These are phyloP conservation scores for Aureobasidium sp. DNA, from an alignment of 2,329 filamentous ascomycete genomes.

Conservation along the genomic window DNA sequence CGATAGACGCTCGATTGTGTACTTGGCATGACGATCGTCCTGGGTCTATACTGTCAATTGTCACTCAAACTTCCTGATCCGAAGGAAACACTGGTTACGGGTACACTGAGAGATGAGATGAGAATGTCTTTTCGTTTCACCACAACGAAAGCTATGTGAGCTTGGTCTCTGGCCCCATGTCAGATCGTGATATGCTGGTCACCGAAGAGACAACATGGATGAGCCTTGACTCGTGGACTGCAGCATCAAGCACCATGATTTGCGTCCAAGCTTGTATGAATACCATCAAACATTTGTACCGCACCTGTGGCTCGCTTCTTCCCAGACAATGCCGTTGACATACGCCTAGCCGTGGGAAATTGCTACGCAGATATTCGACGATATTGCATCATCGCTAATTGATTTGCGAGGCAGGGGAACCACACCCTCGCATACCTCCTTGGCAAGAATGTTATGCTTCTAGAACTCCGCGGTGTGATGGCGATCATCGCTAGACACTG, in stretches of 20 bases:
- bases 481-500: background rate
- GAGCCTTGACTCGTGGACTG: background rate
- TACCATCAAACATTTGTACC: background rate
- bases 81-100: background rate
- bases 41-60: background rate
- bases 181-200: background rate
- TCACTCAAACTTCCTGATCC: too few species aligned
- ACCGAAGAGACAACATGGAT: background rate
- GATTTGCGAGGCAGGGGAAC: background rate
- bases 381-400: background rate
- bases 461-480: constrained; percentile 2
- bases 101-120: background rate
- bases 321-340: background rate
- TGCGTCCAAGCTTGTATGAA: background rate
- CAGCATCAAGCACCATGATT: background rate
- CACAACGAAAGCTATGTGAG: background rate
- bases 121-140: background rate
- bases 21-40: background rate
- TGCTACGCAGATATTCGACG: background rate
- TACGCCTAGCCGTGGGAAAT: background rate
- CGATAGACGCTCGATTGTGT: background rate
- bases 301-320: background rate
- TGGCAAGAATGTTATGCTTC: background rate
- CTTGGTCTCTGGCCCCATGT: background rate
- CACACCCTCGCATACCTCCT: background rate